Evolutionary conservation across 768 basidiomycete genomes (phyloP), one percentile per base, ranked within the genome.

Genomic region (Lyophyllum semitale): DNA sequence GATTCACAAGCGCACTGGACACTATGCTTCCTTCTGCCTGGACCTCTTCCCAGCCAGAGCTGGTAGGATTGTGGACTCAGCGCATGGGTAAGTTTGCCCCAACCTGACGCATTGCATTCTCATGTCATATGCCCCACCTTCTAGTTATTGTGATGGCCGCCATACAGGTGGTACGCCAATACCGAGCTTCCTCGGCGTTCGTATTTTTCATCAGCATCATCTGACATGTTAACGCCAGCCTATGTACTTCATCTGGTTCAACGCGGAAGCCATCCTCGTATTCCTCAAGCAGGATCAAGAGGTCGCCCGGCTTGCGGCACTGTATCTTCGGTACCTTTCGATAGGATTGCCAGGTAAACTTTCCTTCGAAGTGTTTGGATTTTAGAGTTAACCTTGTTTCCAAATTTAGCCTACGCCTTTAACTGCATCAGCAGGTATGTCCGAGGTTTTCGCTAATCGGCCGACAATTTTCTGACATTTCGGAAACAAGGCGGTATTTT

Each of bases 1-100:
- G 93, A 18, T 84, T 96, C 51, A 76, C 84, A 8, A 91, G 89
- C 46, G 87, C 93, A 0, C 83, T 99, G 18, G 97, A 99, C 68
- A 95, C 95, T 0, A 81, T 99, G 63, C 84, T 98, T 8, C 96
- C 97, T 0, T 85, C 92, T 35, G 95, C 96, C 15, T 99, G 92
- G 95, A 95, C 97, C 0, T 94, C 93, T 3, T 66, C 85, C 1
- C 85, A 88, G 27, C 96, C 95, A 0, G 73, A 87, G 15, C 78
- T 93, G 11, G 92, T 98, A 11, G 95, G 95, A 7, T 77, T 96
- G 8, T 96, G 95, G 95, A 72, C 89, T 8, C 93, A 95, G 68
- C 77, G 95, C 59, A 94, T 93, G 90, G 75, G 89, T 89, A 59
- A 42, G 87, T 76, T 51, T 35, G 38, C n/a, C 11, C 9, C 15